phyloP scores from a whole-genome alignment of 2,329 filamentous ascomycete species.

The Calonectria hongkongensis region DNA sequence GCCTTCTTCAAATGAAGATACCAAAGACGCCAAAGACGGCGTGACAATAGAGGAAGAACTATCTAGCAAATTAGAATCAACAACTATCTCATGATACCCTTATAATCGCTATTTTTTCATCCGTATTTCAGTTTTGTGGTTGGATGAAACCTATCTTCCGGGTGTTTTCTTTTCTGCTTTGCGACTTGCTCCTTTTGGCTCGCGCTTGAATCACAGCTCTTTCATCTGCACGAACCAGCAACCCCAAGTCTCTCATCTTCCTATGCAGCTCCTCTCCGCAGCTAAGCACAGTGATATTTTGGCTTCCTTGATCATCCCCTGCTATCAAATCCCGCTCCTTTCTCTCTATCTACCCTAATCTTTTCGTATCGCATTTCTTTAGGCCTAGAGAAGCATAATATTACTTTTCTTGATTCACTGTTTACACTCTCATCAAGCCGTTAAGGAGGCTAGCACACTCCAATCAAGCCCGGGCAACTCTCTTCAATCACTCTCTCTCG shows the following conservation, averaged over 20 bases:
- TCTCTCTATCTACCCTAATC: neutral
- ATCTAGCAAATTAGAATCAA: conserved; percentile 47
- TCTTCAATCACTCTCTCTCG: neutral
- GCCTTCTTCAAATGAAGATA: conserved; percentile 3
- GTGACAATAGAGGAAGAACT: conserved; percentile 31
- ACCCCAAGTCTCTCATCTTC: neutral
- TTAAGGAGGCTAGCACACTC: neutral
- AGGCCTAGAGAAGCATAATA: neutral
- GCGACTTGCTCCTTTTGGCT: neutral
- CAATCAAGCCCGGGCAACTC: neutral
- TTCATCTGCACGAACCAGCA: neutral
- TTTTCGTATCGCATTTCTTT: neutral
- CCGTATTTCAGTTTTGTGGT: neutral
- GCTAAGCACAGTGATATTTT: neutral
- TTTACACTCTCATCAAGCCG: neutral
- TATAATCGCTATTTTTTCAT: neutral
- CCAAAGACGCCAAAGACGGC: neutral
- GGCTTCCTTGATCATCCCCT: neutral
- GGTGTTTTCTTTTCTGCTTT: neutral
- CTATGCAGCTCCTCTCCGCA: conserved; percentile 7
- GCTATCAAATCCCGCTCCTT: neutral
- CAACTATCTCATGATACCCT: conserved; percentile 43
- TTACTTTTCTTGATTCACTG: conserved; percentile 3
- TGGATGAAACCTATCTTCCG: neutral
- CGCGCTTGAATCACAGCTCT: conserved; percentile 30